Evolutionary conservation across 345 rosid species (phyloP), one percentile per base, ranked within the genome.

Genomic region (Noccaea bulbosa): DNA sequence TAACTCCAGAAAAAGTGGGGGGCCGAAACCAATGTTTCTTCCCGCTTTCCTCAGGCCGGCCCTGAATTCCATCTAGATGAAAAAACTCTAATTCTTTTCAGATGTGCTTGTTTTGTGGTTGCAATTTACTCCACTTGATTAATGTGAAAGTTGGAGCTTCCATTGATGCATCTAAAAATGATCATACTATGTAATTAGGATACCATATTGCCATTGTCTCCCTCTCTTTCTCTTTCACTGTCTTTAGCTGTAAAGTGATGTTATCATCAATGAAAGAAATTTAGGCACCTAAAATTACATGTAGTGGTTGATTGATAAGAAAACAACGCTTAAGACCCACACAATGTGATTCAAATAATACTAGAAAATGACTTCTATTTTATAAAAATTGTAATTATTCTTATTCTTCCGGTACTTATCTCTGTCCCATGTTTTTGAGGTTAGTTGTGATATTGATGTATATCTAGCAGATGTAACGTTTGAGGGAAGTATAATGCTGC

Each of bases 401-500:
- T 41, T 32, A 4, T 41, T 67, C 30, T 59, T 71, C 68, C 2
- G 41, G 24, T 62, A 20, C 22, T 0, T 20, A 43, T 7, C 17
- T 38, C 37, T 50, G 46, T 41, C 65, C 40, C 50, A 54, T 65
- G 51, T 38, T 57, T 43, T 5, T 48, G 38, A 73, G 72, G 32
- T 65, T 73, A 16, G 71, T 56, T 65, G 70, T 57, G 37, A 22
- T 20, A 27, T 27, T 27, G 10, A 20, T 63, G 50, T 58, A 38
- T 4, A 58, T 46, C 1, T 58, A 37, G 48, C 43, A 24, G 27
- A 69, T 46, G 27, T 82, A 77, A 80, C 81, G 43, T 85, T 86
- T 83, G 84, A 70, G 85, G 79, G 82, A 83, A 82, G 54, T 30
- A n/a, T 37, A 65, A 59, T 45, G 46, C 32, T 62, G 46, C 35